These are phyloP conservation scores for Imleria badia DNA, from an alignment of 768 basidiomycete species.

Conservation along the genomic window DNA sequence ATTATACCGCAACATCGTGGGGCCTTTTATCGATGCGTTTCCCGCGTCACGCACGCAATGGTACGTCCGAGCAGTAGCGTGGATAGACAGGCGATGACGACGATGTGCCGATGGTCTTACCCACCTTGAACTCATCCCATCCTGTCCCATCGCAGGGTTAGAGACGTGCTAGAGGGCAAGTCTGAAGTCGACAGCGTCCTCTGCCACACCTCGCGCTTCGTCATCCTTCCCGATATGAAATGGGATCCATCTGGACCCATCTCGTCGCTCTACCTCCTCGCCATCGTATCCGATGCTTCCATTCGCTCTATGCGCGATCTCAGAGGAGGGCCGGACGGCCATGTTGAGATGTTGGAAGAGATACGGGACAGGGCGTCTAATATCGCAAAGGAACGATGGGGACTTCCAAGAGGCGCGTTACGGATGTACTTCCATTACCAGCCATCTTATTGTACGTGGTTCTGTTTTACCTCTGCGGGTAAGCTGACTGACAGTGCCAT, in stretches of 20 bases:
- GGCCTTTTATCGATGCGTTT: conserved; percentile 77
- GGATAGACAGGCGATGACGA: not conserved
- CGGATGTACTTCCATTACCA: conserved; percentile 93
- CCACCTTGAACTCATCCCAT: not conserved
- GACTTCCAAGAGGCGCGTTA: conserved; percentile 57
- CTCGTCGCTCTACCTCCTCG: conserved; percentile 80
- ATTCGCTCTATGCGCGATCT: conserved; percentile 81
- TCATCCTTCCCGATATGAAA: conserved; percentile 95
- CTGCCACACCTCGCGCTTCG: conserved; percentile 59
- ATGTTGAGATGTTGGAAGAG: conserved; percentile 64
- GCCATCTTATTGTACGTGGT: conserved; percentile 82
- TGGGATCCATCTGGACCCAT: conserved; percentile 78
- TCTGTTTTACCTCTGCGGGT: not conserved
- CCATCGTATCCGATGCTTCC: conserved; percentile 59
- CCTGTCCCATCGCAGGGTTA: conserved; percentile 56
- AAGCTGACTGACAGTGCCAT: not conserved
- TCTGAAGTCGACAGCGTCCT: conserved; percentile 77
- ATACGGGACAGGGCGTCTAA: conserved; percentile 58
- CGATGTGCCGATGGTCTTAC: no score
- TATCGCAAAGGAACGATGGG: conserved; percentile 64
- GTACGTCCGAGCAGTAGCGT: conserved; percentile 37
- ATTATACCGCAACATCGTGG: conserved; percentile 65
- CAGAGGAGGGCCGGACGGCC: conserved; percentile 39
- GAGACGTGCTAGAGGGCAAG: conserved; percentile 73
- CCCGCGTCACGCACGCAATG: conserved; percentile 79